A percentile compares a stretch with the other conserved stretches of the same genome.
Conservation (phyloP, 2,329 filamentous ascomycete genomes). For the Fusarium equiseti region DNA sequence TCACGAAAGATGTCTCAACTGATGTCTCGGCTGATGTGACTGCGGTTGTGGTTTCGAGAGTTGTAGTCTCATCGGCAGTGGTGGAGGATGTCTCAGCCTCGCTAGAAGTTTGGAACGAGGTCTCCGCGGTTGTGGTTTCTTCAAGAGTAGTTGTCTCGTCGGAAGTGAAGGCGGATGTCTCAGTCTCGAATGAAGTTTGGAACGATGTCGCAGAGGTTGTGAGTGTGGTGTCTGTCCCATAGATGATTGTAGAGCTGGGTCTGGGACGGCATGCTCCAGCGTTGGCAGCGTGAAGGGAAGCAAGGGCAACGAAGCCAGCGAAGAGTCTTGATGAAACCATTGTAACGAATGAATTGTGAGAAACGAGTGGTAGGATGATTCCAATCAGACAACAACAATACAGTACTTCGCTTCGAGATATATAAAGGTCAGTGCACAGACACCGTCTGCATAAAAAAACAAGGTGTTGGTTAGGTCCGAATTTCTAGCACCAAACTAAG, state of each 20-base stretch:
- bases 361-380: background rate
- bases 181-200: background rate
- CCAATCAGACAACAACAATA: background rate
- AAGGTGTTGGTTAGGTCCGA: background rate
- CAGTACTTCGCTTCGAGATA: background rate
- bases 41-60: background rate
- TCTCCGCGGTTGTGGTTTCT: background rate
- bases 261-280: constrained; percentile 9
- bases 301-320: background rate
- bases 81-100: background rate
- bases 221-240: background rate
- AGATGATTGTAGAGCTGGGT: background rate
- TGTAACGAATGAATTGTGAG: background rate
- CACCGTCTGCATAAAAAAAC: background rate
- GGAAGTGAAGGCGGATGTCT: background rate
- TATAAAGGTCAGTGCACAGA: background rate
- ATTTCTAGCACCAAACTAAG: background rate
- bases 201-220: background rate
- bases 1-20: background rate
- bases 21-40: background rate
- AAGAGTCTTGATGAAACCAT: constrained; percentile 3
- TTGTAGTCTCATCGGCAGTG: background rate
- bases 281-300: background rate
- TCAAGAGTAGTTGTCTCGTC: background rate
- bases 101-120: background rate